Evolutionary conservation across 2,329 filamentous ascomycete species (phyloP), one percentile per base, ranked within the genome.

Genomic region (Grosmannia serpens): DNA sequence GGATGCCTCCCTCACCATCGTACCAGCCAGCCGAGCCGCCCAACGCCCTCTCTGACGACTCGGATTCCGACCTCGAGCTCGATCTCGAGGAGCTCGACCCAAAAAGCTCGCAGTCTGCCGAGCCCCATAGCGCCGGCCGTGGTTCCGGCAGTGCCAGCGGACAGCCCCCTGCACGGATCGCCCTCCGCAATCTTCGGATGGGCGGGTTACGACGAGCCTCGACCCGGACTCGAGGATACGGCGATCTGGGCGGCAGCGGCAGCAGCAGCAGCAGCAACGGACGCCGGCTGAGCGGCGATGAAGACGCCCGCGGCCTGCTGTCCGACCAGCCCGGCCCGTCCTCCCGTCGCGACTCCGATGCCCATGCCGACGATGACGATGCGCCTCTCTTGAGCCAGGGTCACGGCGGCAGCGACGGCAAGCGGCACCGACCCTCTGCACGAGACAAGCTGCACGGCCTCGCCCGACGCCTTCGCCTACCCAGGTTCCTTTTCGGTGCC

Each of bases 41-140:
- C 20, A 27, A 55, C 72, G 83, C 81, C 61, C 79, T 79, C 61
- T 72, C 76, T 66, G 77, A 84, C 72, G 87, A 91, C 69, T 88
- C 85, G 69, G 88, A 91, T 70, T 89, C 86, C 62, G 87, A 92
- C 69, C 82, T 86, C 65, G 86, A 89, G 62, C 77, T 94, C 67
- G 87, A 91, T 66, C 79, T 90, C 65, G 81, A 89, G 67, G 89
- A 92, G 76, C 84, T 94, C 64, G 88, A 91, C 68, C 87, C 88
- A 58, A 68, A 68, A 59, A 70, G 69, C 24, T 67, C 67, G 38
- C 65, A 63, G 55, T 24, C 53, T 13, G 15, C 38, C 17, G 49
- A 26, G 15, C 41, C 66, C 69, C 65, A 67, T 70, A 64, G 62
- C 68, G 24, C 49, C 63, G 61, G 61, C 63, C 61, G 55, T 65